Evolutionary conservation across 2,329 filamentous ascomycete species (phyloP), one percentile per base, ranked within the genome.

Genomic region (Calonectria pseudoturangicola): DNA sequence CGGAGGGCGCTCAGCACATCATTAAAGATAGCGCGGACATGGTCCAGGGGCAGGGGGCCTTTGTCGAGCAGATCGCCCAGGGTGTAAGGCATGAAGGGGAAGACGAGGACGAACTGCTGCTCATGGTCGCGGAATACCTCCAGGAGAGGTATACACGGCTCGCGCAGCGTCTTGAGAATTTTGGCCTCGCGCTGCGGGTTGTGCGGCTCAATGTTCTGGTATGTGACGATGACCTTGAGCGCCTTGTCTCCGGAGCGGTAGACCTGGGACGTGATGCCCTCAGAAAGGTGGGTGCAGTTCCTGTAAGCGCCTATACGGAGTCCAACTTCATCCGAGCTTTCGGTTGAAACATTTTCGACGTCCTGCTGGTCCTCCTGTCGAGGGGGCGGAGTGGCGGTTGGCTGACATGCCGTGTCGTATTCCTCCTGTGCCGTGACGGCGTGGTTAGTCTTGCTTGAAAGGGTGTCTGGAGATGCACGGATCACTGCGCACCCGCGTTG

Each of bases 151-250:
- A 98, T 89, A 70, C 88, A 84, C 2, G 89, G 86, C 50, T 88
- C 88, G 30, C 87, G 87, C 18, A 94, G 87, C 13, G 87, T 84
- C 33, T 83, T 83, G 2, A 99, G 88, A 58, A 98, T 92, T 75
- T 92, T 92, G 66, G 92, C 92, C 86, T 99, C 97, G 51, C 94
- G 92, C 58, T 89, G 86, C 1, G 95, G 93, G 81, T 97, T 92
- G 84, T 99, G 97, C 12, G 97, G 97, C 71, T 94, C 92, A 45
- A 92, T 89, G 85, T 93, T 92, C 67, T 89, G 87, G 45, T 92
- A 92, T 39, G 94, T 92, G 33, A 91, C 92, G 43, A 97, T 98
- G 72, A 98, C 92, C 82, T 99, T 99, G 62, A 99, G 87, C 2
- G 96, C 97, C 21, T 87, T 85, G 66, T 85, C 78, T 27, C 82